phyloP scores from a whole-genome alignment of 129 eudicot species.

The Escallonia herrerae region DNA sequence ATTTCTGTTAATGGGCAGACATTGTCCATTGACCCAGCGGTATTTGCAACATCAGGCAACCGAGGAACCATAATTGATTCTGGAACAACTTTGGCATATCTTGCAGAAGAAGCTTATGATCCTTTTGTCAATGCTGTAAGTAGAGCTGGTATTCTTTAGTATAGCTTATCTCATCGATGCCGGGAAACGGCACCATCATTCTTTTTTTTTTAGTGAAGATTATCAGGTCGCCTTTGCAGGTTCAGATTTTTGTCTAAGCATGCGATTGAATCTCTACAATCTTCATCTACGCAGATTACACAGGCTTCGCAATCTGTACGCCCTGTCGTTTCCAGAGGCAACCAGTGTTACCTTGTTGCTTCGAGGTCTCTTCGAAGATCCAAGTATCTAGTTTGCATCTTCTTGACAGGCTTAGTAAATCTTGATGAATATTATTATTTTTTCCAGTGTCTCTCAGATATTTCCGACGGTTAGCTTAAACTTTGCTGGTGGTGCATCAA shows the following conservation, averaged over 20 bases:
- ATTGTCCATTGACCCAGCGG: conserved; percentile 57
- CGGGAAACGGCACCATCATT: too few species aligned
- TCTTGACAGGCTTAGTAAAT: conserved; percentile 8
- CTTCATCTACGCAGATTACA: conserved; percentile 51
- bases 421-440: background rate
- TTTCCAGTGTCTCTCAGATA: conserved; percentile 53
- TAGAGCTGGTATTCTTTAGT: background rate
- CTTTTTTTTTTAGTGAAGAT: too few species aligned
- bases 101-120: conserved; percentile 86
- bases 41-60: conserved; percentile 67
- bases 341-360: conserved; percentile 63
- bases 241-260: too few species aligned
- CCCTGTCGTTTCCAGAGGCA: conserved; percentile 62
- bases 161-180: too few species aligned
- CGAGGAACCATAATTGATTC: conserved; percentile 94
- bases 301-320: conserved; percentile 42
- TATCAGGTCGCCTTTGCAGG: too few species aligned
- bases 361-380: conserved; percentile 46
- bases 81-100: conserved; percentile 93
- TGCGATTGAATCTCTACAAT: too few species aligned
- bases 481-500: conserved; percentile 88
- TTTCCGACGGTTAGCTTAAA: conserved; percentile 81
- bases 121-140: conserved; percentile 82
- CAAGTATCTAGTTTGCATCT: background rate
- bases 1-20: conserved; percentile 80